These are phyloP conservation scores for Fusarium sp. DNA, from an alignment of 2,329 filamentous ascomycete genomes.

Conservation along the genomic window DNA sequence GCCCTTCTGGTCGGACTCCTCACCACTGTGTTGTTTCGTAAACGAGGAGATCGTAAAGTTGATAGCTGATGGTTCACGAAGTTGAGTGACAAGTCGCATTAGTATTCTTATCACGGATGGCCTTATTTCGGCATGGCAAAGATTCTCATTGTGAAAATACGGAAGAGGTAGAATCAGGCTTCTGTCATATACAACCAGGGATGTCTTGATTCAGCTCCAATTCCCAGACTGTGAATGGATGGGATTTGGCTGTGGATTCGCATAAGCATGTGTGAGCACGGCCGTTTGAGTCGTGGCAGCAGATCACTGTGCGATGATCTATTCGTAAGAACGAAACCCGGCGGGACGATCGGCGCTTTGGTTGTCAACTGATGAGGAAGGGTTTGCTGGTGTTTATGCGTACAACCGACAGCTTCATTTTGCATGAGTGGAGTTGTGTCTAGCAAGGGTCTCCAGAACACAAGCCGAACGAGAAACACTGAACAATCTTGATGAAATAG, in stretches of 20 bases:
- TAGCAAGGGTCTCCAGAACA: conserved; percentile 20
- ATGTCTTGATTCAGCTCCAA: conserved; percentile 4
- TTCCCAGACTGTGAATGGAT: conserved; percentile 23
- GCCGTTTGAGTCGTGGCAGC: conserved; percentile 42
- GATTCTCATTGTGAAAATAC: neutral
- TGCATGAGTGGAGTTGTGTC: conserved; percentile 18
- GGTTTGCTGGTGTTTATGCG: conserved; percentile 21
- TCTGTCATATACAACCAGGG: conserved; percentile 4
- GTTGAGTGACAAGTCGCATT: neutral
- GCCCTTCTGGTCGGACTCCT: conserved; percentile 17
- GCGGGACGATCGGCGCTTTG: conserved; percentile 34
- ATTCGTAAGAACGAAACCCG: conserved; percentile 27
- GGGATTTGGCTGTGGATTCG: conserved; percentile 23
- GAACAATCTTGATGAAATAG: conserved; percentile 23
- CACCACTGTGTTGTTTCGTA: conserved; percentile 1
- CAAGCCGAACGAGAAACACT: conserved; percentile 4
- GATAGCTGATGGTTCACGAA: neutral
- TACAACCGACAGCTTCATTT: conserved; percentile 25
- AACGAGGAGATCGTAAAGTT: conserved; percentile 3
- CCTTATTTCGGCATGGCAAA: conserved; percentile 2
- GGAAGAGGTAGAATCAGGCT: conserved; percentile 2
- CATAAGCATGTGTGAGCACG: conserved; percentile 40
- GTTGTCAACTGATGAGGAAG: conserved; percentile 28
- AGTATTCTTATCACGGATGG: neutral
- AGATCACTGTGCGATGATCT: conserved; percentile 42